phyloP scores from a whole-genome alignment of 129 eudicot genomes.

The carrot (Daucus carota) region DH1_v3.0 NC_030388.2:638501-639000 shows the following conservation, averaged over 20 bases:
- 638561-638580: slow-evolving; percentile 67
- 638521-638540: slow-evolving; percentile 58
- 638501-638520: slow-evolving; percentile 74
- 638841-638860: slow-evolving; percentile 89
- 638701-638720: slow-evolving; percentile 58
- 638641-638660: slow-evolving; percentile 64
- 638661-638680: slow-evolving; percentile 74
- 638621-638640: slow-evolving; percentile 73
- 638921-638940: slow-evolving; percentile 78
- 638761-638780: slow-evolving; percentile 82
- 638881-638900: slow-evolving; percentile 40
- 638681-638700: slow-evolving; percentile 93
- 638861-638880: slow-evolving; percentile 84
- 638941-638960: slow-evolving; percentile 73
- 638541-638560: slow-evolving; percentile 62
- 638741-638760: slow-evolving; percentile 84
- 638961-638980: slow-evolving; percentile 60
- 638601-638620: slow-evolving; percentile 76
- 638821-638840: slow-evolving; percentile 81
- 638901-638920: slow-evolving; percentile 62
- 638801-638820: slow-evolving; percentile 91
- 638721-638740: slow-evolving; percentile 79
- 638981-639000: slow-evolving; percentile 71
- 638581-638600: slow-evolving; percentile 50
- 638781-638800: slow-evolving; percentile 69